phyloP scores from a whole-genome alignment of 495 filamentous ascomycete species.

The Pseudomonodictys pantanalensis region DNA sequence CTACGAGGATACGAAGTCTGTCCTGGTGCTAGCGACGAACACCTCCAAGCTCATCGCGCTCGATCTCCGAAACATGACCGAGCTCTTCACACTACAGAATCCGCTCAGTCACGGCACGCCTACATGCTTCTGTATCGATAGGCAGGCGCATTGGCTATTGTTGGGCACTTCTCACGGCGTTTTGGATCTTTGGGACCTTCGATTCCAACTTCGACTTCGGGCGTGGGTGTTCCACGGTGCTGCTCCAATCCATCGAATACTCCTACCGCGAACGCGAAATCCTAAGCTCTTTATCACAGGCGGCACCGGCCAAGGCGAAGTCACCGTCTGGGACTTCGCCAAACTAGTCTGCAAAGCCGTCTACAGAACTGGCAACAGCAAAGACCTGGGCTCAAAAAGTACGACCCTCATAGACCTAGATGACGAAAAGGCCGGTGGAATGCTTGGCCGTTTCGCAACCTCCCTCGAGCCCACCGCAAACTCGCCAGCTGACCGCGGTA shows the following conservation, averaged over 20 bases:
- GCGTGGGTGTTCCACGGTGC: conserved; percentile 85
- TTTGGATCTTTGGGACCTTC: conserved; percentile 92
- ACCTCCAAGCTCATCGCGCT: conserved; percentile 76
- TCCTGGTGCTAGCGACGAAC: conserved; percentile 83
- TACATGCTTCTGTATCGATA: conserved; percentile 86
- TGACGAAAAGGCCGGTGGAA: conserved; percentile 79
- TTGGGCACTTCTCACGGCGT: conserved; percentile 91
- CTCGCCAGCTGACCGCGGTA: conserved; percentile 50
- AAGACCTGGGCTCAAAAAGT: conserved; percentile 54
- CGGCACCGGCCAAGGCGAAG: conserved; percentile 84
- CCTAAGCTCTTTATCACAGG: conserved; percentile 84
- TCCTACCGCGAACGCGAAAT: conserved; percentile 62
- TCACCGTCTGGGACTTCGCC: conserved; percentile 95
- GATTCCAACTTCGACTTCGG: conserved; percentile 82
- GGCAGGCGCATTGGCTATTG: conserved; percentile 81
- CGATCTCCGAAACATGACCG: conserved; percentile 82
- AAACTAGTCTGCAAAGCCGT: conserved; percentile 85
- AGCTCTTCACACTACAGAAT: conserved; percentile 78
- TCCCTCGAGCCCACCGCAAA: conserved; percentile 54
- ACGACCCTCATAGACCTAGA: conserved; percentile 90
- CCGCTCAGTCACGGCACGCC: conserved; percentile 91
- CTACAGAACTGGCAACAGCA: conserved; percentile 61
- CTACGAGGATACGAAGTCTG: conserved; percentile 74
- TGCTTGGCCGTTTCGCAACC: conserved; percentile 84
- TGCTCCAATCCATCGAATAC: conserved; percentile 74